Evolutionary conservation across 371 early-diverging fungal genomes (phyloP), one percentile per base, ranked within the genome.

Genomic region (Rhizopus sp.): DNA sequence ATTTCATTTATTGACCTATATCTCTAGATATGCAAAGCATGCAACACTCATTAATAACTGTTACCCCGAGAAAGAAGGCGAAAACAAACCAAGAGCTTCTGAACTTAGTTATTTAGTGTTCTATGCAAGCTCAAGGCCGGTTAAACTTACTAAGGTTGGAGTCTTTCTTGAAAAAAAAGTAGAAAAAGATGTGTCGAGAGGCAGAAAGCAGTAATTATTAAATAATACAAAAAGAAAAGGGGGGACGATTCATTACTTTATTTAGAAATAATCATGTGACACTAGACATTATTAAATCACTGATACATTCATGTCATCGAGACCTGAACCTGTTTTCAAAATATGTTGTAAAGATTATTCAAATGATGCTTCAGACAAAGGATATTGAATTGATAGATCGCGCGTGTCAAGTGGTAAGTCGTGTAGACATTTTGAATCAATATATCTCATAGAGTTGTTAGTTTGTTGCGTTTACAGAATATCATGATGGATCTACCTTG

Each of bases 101-200:
- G 91, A 92, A 64, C 86, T 96, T 8, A 94, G 96, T 16, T 90
- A 92, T 60, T 79, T 97, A 35, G 82, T 90, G 33, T 96, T 90
- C 75, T 97, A 97, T 70, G 90, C 93, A 30, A 83, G 86, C 42
- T 88, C 92, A 50, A 88, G 93, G 67, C 96, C 96, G 5, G 92
- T 89, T 40, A 97, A 97, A 70, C 81, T 96, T 29, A 84, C 91
- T 55, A 97, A 97, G 63, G 94, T 96, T 41, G 95, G 95, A 55
- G 75, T 70, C 13, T 94, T 88, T 68, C 69, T 97, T 52, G 93
- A 93, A 60, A 87, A 86, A 62, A 82, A 90, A 57, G 83, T 90
- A 4, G 74, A 81, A 45, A 70, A 83, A 44, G 91, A 92, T 65
- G 68, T 83, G n/a, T 74, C 81, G 51, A 88, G 86, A 66, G 78